Evolutionary conservation across 1,139 yeast genomes (phyloP), one percentile per base, ranked within the genome.

Genomic region (Suhomyces kunorum): DNA sequence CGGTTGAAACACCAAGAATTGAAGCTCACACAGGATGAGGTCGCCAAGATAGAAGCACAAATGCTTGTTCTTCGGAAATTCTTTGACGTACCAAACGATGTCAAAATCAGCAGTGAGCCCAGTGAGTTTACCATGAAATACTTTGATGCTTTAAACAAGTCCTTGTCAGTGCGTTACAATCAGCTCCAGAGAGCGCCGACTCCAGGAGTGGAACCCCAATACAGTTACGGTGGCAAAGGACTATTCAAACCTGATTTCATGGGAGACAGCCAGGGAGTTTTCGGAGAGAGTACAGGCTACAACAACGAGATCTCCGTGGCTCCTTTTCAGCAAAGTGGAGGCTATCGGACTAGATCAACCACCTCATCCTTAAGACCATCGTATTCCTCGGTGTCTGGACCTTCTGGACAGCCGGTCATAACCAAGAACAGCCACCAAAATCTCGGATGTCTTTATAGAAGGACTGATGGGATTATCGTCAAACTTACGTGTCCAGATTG

Each of bases 401-500:
- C 40, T 4, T 46, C 46, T 36, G 51, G 22, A 38, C 45, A 30
- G 30, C 45, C 22, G 34, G 44, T 15, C 46, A 24, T 35, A 20
- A 37, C 13, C 32, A 23, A 30, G 22, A n/a, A 15, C 24, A 25
- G 8, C 3, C 40, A 46, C 17, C 52, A 66, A 36, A 61, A 74
- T 34, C 53, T 74, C 33, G 78, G 78, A 7, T 84, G 94, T 51
- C 70, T 85, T 6, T 83, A 82, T 55, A 71, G 85, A 42, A 65
- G 94, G 44, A 76, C 84, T 4, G 94, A 86, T 58, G 90, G 92
- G 1, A 71, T 83, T 0, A 64, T 83, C 19, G 89, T 85, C 6
- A 70, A 81, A 39, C 68, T 86, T 18, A 80, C 80, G 6, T 86
- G 95, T 56, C 80, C 83, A 0, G 77, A 73, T 40, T 86, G 95